Evolutionary conservation across 208 protist species (phyloP).

Genomic region (Pavlovales sp.): DNA sequence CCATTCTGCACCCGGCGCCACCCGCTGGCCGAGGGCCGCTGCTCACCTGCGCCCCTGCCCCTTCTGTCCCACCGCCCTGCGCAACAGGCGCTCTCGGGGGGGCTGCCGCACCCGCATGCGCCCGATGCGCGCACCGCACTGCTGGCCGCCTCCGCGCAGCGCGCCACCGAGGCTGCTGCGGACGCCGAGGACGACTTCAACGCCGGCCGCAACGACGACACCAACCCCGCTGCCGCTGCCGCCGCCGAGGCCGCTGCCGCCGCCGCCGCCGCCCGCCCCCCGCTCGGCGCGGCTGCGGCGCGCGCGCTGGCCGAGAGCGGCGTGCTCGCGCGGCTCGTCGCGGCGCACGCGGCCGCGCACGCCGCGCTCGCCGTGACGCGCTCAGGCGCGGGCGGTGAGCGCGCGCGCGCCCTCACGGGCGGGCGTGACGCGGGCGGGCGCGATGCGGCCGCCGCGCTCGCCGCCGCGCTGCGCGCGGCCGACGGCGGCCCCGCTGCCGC

Average conservation of each 20-base stretch:
- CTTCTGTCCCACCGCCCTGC: no score
- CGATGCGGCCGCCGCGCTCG: not conserved
- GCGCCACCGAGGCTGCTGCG: not conserved
- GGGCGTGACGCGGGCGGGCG: not conserved
- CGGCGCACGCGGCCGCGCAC: not conserved
- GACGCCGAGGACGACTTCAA: not conserved
- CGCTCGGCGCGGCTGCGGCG: no score
- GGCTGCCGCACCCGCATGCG: slow-evolving; percentile 33
- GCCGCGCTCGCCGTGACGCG: not conserved
- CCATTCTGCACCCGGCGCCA: no score
- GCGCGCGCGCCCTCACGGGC: not conserved
- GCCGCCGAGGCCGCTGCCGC: not conserved
- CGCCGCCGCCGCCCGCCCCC: not conserved
- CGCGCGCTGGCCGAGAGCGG: not conserved
- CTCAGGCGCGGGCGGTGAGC: no score
- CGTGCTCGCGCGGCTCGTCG: not conserved
- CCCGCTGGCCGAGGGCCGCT: no score
- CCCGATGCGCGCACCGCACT: not conserved
- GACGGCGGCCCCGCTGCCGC: not conserved
- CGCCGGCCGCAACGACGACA: not conserved
- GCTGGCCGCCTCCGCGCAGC: no score
- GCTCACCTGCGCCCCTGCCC: no score
- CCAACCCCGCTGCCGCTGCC: not conserved
- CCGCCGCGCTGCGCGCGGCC: not conserved
- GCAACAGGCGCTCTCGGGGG: slow-evolving; percentile 71